Base-by-base conservation (phyloP, 192 early-diverging fungal genomes). In the Dimargaris cristalligena region DNA sequence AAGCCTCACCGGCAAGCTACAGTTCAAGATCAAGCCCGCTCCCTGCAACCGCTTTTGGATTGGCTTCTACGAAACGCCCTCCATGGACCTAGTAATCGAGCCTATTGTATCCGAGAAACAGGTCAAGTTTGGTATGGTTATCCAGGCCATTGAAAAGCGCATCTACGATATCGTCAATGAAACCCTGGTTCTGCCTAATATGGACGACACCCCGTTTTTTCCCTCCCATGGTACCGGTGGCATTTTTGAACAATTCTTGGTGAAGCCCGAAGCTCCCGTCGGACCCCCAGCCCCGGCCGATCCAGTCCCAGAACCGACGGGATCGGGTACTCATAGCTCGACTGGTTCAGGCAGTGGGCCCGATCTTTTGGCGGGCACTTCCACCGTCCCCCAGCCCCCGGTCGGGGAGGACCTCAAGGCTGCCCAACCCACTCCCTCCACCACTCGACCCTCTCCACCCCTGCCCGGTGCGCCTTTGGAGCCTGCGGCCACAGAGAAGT, bases 151-250 rank as follows among this genome's bases (percentile, higher is more conserved):
- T 55, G 88, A 91, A 65, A 75, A 81, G 63, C 78, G 87, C 58
- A 81, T 94, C 59, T 80, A 86, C 63, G 86, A 90, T 34, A 80
- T 85, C 29, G 71, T 94, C 33, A 74, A 81, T 3, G 81, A 82
- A 61, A 82, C 78, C 22, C 69, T 94, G 61, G 83, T 94, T 13
- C 67, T 91, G 57, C 91, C 91, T 4, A 84, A 91, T 56, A 84
- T 94, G 81, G 91, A 94, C 62, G 87, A 92, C 61, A 77, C 88
- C 0, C 72, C 80, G 16, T 92, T 92, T 62, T 87, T 81, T 65
- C 72, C 78, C 31, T 68, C 80, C 0, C 62, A 74, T 3, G 74
- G 77, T 2, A 52, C 66, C 6, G 75, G 81, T 23, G 84, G 75
- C 2, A 75, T 86, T 23, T 74, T 86, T 66, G 81, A 75, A 52